These are phyloP conservation scores for Torulaspora quercuum DNA, from an alignment of 805 yeast genomes.

Conservation along the genomic window DNA sequence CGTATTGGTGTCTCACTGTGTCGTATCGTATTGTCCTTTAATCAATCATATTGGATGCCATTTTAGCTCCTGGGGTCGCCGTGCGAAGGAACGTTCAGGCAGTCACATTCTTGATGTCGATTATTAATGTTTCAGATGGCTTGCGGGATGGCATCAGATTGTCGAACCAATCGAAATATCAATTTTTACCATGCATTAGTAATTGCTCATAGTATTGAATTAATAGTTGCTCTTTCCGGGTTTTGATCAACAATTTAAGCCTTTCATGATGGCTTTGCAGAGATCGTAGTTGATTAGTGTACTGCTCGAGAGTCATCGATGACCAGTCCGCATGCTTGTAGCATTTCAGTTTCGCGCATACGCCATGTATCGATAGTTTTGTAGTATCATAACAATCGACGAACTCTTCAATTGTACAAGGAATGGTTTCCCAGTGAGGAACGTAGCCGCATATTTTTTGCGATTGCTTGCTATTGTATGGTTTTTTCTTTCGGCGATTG, in stretches of 20 bases:
- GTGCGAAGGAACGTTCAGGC: too few relatives aligned
- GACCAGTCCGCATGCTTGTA: conserved; percentile 34
- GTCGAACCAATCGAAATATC: neutral
- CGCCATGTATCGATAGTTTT: conserved; percentile 14
- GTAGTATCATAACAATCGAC: conserved; percentile 11
- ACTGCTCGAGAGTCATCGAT: conserved; percentile 22
- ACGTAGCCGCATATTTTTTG: conserved; percentile 32
- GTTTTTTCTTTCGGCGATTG: conserved; percentile 19
- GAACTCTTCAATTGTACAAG: conserved; percentile 23
- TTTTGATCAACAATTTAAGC: conserved; percentile 21
- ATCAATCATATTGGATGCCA: too few relatives aligned
- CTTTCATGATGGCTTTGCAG: conserved; percentile 27
- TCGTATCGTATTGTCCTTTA: too few relatives aligned
- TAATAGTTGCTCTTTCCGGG: conserved; percentile 31
- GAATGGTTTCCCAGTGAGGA: conserved; percentile 13
- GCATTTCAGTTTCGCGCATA: conserved; percentile 32
- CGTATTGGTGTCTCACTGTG: too few relatives aligned
- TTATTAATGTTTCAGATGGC: too few relatives aligned
- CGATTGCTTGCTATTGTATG: conserved; percentile 13
- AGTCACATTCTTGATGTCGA: too few relatives aligned
- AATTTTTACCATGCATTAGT: conserved; percentile 4
- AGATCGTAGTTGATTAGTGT: conserved; percentile 25
- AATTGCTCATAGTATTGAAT: conserved; percentile 29
- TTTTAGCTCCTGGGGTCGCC: too few relatives aligned
- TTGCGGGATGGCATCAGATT: neutral